Conservation (phyloP, 2,329 filamentous ascomycete species). For the Cercospora sesami region DNA sequence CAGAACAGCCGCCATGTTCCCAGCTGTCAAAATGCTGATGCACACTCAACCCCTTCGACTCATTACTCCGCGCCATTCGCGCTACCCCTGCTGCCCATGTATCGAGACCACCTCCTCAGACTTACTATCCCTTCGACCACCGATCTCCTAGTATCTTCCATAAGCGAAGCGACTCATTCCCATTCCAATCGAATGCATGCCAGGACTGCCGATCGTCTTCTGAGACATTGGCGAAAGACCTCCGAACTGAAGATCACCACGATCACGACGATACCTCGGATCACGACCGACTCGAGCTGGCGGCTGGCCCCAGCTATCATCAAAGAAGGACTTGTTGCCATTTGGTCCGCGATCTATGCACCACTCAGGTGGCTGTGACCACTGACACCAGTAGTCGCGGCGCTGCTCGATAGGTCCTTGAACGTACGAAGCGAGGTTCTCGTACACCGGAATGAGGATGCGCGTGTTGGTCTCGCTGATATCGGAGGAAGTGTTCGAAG, state of each 20-base stretch:
- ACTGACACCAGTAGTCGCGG: constrained; percentile 45
- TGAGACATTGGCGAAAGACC: constrained; percentile 19
- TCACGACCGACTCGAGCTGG: constrained; percentile 42
- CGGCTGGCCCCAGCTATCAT: constrained; percentile 41
- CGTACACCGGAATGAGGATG: constrained; percentile 45
- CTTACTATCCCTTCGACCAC: not conserved
- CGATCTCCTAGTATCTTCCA: constrained; percentile 15
- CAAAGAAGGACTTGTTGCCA: constrained; percentile 47
- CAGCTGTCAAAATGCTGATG: not conserved
- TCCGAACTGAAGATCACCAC: constrained; percentile 26
- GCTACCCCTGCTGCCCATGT: not conserved
- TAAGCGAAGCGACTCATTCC: constrained; percentile 10
- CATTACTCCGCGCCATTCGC: not conserved
- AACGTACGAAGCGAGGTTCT: constrained; percentile 46
- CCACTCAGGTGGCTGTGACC: constrained; percentile 42
- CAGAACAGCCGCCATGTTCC: not conserved
- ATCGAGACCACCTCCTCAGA: not conserved
- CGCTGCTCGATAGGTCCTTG: constrained; percentile 38
- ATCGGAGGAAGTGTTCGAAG: not conserved
- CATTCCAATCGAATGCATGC: constrained; percentile 2
- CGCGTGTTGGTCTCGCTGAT: constrained; percentile 32
- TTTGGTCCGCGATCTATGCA: constrained; percentile 41
- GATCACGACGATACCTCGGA: constrained; percentile 37
- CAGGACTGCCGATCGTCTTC: constrained; percentile 15
- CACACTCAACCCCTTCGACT: not conserved